Conservation (phyloP, 306 rosid species). For the Crotalaria pallida region DNA sequence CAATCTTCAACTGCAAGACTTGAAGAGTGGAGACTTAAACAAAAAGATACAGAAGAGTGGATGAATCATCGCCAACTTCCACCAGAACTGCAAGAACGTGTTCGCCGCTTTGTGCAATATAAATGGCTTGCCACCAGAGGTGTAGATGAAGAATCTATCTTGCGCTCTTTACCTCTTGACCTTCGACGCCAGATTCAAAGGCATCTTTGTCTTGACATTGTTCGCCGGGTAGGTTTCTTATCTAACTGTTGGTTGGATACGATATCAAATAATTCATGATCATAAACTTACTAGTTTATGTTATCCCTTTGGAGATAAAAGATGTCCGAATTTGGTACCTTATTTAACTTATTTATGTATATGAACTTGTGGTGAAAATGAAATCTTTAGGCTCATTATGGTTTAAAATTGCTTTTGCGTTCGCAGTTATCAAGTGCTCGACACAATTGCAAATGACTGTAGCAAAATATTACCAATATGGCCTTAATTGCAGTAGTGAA, state of each 20-base stretch:
- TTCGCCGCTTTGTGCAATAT: conserved; percentile 77
- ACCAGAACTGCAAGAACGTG: conserved; percentile 58
- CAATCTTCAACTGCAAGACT: conserved; percentile 83
- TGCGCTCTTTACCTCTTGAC: conserved; percentile 69
- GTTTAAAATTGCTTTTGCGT: no score
- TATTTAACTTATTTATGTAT: neutral
- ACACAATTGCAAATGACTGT: no score
- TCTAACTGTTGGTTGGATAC: neutral
- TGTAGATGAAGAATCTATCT: conserved; percentile 76
- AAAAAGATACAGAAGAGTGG: conserved; percentile 94
- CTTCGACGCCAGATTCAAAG: conserved; percentile 80
- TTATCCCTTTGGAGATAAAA: neutral
- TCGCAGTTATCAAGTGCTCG: no score
- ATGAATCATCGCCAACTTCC: conserved; percentile 95
- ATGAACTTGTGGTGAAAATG: neutral
- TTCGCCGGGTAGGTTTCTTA: conserved; percentile 60
- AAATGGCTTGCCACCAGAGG: conserved; percentile 94
- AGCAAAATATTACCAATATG: no score
- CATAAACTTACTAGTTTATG: neutral
- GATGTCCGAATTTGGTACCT: neutral
- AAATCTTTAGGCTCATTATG: neutral
- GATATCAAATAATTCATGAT: neutral
- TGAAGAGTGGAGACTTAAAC: conserved; percentile 83
- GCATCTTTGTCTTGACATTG: conserved; percentile 78
- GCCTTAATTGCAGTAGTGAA: no score